Base-by-base conservation (phyloP, 208 protist species). In the Crithidia bombi region DNA sequence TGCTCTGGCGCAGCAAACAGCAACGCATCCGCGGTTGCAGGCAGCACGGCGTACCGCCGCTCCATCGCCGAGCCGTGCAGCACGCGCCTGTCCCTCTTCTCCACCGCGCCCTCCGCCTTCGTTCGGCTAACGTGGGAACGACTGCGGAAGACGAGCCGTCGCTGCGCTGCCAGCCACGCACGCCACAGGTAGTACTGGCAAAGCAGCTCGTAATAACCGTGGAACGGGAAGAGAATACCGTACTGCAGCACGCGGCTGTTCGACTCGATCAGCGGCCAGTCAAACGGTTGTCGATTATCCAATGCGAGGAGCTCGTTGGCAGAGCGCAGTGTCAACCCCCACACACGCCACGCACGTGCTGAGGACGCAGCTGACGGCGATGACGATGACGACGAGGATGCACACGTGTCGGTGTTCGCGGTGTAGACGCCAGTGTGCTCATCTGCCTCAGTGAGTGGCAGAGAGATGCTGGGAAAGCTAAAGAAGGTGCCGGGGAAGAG, bases 121-220 rank as follows among this genome's bases (percentile, higher is more conserved):
- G 32, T 25, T 17, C 49, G 46, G 23, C 25, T 9, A 21, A 28
- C 26, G 36, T 38, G 12, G 43, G 30, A 2, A 21, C 1, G 15
- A 0, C 0, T 19, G 49, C 14, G 43, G 26, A 46, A 64, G n/a
- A 41, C 19, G 2, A 12, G 7, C 5, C 55, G 62, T 21, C 17
- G 33, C 14, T 25, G 28, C 9, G 54, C 77, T 10, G 41, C 50
- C 26, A 73, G 36, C 63, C 78, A 75, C 33, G 75, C 73, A 30
- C 63, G 63, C 63, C 78, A 25, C 25, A 78, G 66, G 57, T 87
- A 79, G 19, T 36, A 73, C 33, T 77, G 69, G 30, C 83, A 85
- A 11, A 71, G 44, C 17, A 71, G 51, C 71, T 94, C 89, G 70
- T 85, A 86, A 65, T 85, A 92, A 21, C 89, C 89, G 62, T 94